Percentiles rank a stretch among this genome's conserved stretches.
phyloP scores from a whole-genome alignment of 106 monocot species.

The Allium sativum region DNA sequence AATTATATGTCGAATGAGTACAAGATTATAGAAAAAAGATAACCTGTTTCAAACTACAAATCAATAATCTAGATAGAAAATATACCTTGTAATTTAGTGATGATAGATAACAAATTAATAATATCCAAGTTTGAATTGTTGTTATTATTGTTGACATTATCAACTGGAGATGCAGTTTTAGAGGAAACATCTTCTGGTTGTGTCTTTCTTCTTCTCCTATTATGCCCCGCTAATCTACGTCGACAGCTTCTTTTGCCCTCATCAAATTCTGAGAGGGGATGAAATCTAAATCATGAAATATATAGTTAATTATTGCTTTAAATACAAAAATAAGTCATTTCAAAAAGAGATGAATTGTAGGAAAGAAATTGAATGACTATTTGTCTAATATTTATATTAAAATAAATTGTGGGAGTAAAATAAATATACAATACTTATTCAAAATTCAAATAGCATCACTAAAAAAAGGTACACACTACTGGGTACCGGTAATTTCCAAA shows the following conservation, averaged over 20 bases:
- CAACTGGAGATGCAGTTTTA: constrained; percentile 16
- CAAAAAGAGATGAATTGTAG: neutral
- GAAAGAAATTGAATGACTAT: too few species aligned
- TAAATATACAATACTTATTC: too few species aligned
- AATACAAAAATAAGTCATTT: neutral
- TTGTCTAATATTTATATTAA: too few species aligned
- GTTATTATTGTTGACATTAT: constrained; percentile 35
- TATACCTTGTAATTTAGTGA: constrained; percentile 73
- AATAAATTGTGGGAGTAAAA: too few species aligned
- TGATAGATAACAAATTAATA: constrained; percentile 43
- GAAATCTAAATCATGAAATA: constrained; percentile 45
- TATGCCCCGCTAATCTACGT: constrained; percentile 88
- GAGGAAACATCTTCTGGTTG: constrained; percentile 73
- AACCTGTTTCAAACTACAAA: too few species aligned
- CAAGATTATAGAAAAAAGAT: too few species aligned
- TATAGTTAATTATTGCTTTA: neutral
- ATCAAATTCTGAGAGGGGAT: constrained; percentile 82
- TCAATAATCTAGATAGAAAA: neutral
- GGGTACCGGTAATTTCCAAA: too few species aligned
- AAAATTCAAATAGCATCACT: too few species aligned
- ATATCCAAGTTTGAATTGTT: constrained; percentile 49
- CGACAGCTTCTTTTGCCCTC: constrained; percentile 97
- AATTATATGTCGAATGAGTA: too few species aligned
- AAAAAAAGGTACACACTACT: too few species aligned
- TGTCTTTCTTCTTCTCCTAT: constrained; percentile 77